Percentiles rank a stretch among this genome's conserved stretches.
Conservation (phyloP, 768 basidiomycete species). For the Chalciporus chontae region DNA sequence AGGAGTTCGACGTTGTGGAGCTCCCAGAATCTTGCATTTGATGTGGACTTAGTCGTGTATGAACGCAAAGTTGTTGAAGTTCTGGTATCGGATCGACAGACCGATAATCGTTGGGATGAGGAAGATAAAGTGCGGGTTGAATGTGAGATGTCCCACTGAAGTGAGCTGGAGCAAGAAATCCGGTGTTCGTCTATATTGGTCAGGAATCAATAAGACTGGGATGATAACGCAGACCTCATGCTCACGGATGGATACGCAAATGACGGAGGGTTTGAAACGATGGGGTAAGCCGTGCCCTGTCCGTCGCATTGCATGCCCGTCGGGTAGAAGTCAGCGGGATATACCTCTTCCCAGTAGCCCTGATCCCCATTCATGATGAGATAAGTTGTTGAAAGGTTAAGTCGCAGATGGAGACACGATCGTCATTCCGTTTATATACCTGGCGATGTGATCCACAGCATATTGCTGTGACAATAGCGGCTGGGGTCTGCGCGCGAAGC, state of each 20-base stretch:
- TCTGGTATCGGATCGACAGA: conserved; percentile 5
- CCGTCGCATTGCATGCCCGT: background rate
- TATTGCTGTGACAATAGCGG: conserved; percentile 18
- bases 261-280: background rate
- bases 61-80: conserved; percentile 13
- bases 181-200: conserved; percentile 7
- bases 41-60: conserved; percentile 14
- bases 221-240: background rate
- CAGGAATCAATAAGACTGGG: background rate
- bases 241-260: conserved; percentile 10
- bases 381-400: background rate
- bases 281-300: background rate
- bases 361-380: conserved; percentile 14
- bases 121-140: background rate
- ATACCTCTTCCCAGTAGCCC: conserved; percentile 5
- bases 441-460: conserved; percentile 17
- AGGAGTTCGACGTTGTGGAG: conserved; percentile 17
- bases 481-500: background rate
- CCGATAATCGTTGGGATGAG: background rate
- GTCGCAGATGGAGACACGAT: background rate
- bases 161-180: background rate
- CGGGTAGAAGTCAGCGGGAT: background rate
- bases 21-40: conserved; percentile 8
- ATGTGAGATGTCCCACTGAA: background rate
- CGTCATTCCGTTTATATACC: conserved; percentile 13